These are phyloP conservation scores for Emericellopsis atlantica DNA, from an alignment of 2,329 filamentous ascomycete species.

Conservation along the genomic window DNA sequence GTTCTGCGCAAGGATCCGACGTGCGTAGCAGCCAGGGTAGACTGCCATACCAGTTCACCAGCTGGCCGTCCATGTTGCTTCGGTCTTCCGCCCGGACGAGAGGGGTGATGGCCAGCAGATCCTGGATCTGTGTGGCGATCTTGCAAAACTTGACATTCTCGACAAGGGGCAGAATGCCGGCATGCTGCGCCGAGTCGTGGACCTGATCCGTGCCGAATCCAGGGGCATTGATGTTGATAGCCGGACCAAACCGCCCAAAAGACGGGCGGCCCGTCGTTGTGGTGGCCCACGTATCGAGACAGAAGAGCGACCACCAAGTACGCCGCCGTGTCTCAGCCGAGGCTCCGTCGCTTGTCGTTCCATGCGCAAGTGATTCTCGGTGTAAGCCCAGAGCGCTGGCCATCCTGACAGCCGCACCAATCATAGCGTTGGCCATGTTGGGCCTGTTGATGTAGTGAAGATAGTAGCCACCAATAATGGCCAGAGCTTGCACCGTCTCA, in stretches of 20 bases:
- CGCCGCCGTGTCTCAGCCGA: conserved; percentile 43
- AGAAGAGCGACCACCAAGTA: conserved; percentile 67
- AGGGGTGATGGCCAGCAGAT: conserved; percentile 57
- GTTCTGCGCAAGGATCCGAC: conserved; percentile 55
- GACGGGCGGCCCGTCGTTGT: conserved; percentile 60
- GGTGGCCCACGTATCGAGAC: conserved; percentile 61
- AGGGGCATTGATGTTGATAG: conserved; percentile 54
- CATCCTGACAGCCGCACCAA: conserved; percentile 59
- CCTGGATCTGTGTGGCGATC: conserved; percentile 66
- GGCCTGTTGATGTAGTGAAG: conserved; percentile 65
- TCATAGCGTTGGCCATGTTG: conserved; percentile 60
- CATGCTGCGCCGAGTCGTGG: conserved; percentile 42
- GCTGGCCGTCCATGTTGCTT: conserved; percentile 50
- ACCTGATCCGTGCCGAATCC: conserved; percentile 34
- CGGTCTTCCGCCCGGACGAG: conserved; percentile 56
- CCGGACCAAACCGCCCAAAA: conserved; percentile 53
- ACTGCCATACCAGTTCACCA: conserved; percentile 60
- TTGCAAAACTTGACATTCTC: conserved; percentile 73
- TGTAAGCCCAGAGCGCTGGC: conserved; percentile 59
- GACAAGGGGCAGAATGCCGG: conserved; percentile 56
- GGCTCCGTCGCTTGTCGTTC: conserved; percentile 1
- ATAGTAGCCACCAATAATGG: conserved; percentile 57
- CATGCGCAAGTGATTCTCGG: conserved; percentile 30
- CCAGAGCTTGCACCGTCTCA: conserved; percentile 13
- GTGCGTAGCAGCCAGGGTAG: conserved; percentile 54